Evolutionary conservation across 2,329 filamentous ascomycete species (phyloP).

Genomic region (Sclerotinia nivalis): DNA sequence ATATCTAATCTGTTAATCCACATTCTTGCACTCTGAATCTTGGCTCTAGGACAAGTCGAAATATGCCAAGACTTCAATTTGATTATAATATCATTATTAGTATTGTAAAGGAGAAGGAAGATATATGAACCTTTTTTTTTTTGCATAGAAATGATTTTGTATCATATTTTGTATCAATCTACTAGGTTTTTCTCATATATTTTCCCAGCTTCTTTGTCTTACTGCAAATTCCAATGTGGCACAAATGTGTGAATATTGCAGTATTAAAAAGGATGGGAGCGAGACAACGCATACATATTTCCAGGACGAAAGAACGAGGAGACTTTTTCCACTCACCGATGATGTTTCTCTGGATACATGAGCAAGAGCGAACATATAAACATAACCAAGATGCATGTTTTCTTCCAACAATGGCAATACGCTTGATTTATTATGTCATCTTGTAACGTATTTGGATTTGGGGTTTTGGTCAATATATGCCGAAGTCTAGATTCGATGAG

Average conservation of each 20-base stretch:
- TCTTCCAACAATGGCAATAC: not conserved
- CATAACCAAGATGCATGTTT: not conserved
- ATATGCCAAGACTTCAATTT: not conserved
- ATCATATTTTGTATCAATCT: not conserved
- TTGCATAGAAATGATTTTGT: no score
- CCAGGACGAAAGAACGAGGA: no score
- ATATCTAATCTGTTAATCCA: no score
- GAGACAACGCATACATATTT: no score
- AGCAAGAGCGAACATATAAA: no score
- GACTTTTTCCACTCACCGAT: no score
- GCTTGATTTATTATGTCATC: not conserved
- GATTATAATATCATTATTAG: not conserved
- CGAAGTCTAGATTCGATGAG: accelerated
- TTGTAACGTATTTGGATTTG: not conserved
- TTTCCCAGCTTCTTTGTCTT: not conserved
- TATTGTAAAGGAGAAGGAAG: not conserved
- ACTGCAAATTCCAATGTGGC: no score
- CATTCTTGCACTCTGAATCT: no score
- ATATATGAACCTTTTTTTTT: no score
- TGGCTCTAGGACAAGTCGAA: not conserved
- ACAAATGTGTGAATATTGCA: no score
- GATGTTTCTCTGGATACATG: no score
- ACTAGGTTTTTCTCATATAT: not conserved
- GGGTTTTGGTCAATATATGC: accelerated
- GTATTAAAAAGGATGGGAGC: no score